Base-by-base conservation (phyloP, 2,329 filamentous ascomycete genomes). In the Apiospora arundinis region DNA sequence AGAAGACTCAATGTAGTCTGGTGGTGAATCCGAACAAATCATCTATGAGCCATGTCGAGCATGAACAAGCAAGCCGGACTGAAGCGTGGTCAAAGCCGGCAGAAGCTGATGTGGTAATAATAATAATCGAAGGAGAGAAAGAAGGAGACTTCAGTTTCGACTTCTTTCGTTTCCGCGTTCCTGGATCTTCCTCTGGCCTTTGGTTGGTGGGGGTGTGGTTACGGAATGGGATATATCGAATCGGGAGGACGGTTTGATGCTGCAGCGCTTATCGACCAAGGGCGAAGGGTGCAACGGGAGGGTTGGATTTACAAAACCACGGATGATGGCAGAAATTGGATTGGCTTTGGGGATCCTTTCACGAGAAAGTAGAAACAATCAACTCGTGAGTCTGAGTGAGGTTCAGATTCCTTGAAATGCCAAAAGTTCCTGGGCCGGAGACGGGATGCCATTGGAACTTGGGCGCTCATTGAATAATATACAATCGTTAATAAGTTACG, bases 401-500 rank as follows among this genome's bases (percentile, higher is more conserved):
- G 32, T 32, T 69, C 67, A 52, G 52, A 66, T 72, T 72, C 65
- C 68, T 72, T 63, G 60, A 28, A 69, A 52, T 69, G 66, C 69
- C 68, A 56, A 67, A 14, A 70, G 49, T 67, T 69, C 65, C 69
- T 71, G 46, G 44, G 66, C 69, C 56, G 60, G 45, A 69, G 67
- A 60, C 71, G 60, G 67, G 67, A 60, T 46, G 56, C 48, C 63
- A 72, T 72, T 72, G 71, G 71, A 70, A 72, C 70, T 68, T 71
- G 71, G 71, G 71, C 67, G 52, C 67, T 67, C 65, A 52, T 70
- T 49, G 69, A 72, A 68, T 72, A 60, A 72, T 72, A 72, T 72
- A 72, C 69, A 70, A 72, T 71, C 67, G 67, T 69, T 67, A 63
- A 63, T 63, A 70, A 69, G 71, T 70, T 72, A 71, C 69, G 71